Evolutionary conservation across 2,329 filamentous ascomycete species (phyloP), one percentile per base, ranked within the genome.

Genomic region (Aspergillus unguis): DNA sequence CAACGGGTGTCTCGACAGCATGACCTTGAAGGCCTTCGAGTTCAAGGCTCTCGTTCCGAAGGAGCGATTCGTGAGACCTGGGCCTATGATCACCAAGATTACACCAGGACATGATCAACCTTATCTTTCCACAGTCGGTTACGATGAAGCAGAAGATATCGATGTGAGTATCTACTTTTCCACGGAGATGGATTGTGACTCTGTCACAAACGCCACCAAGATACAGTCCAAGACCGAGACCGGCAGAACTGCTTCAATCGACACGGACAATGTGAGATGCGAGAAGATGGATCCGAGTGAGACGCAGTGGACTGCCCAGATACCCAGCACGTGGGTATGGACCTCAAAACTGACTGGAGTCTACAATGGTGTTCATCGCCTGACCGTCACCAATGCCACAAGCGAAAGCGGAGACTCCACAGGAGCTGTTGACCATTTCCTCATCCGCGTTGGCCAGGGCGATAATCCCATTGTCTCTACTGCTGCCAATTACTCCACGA

Each of bases 381-480:
- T 86, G 48, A 83, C 79, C 0, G 68, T 86, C 42, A 76, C 73
- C 46, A 85, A 85, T 57, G 75, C 77, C 23, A 75, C 75, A 3
- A 75, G 71, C 37, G 63, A 66, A 4, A 68, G 71, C 25, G 75
- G 74, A 2, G 70, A 68, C 3, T 69, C 69, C 26, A 85, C 82
- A 0, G 71, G 77, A 44, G 73, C 81, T 0, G 67, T 75, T n/a
- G 84, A 87, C 55, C 78, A 80, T 53, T 85, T 86, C 65, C 71
- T 86, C 57, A 72, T 86, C 59, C 81, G 84, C 11, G 72, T 85
- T 45, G 84, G 84, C 33, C 73, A 79, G 55, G 61, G 59, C 3
- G 72, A 80, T 54, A 86, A 86, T 61, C 83, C 83, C 0, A 77
- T 86, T 44, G 73, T 85, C 0, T 85, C 83, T 59, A 79, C 80